These are phyloP conservation scores for Ophiocordyceps sinensis DNA, from an alignment of 2,329 filamentous ascomycete species.

Conservation along the genomic window DNA sequence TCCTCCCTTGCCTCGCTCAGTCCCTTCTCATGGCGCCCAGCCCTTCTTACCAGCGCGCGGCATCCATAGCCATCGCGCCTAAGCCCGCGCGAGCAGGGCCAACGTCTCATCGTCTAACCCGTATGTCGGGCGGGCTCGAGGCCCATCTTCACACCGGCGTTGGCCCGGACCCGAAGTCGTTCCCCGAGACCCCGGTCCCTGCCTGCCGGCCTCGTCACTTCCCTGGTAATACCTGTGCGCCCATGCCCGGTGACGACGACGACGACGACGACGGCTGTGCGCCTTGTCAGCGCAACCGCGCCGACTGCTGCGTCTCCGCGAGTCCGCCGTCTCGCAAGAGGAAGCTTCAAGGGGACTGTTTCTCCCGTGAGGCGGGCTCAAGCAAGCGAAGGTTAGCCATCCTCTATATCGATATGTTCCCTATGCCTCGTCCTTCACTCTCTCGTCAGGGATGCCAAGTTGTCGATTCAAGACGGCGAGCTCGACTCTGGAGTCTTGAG, in stretches of 20 bases:
- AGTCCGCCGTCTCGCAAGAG: slow-evolving; percentile 69
- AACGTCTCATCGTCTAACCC: slow-evolving; percentile 30
- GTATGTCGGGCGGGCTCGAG: slow-evolving; percentile 28
- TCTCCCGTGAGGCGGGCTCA: slow-evolving; percentile 34
- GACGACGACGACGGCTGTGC: slow-evolving; percentile 50
- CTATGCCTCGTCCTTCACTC: not conserved
- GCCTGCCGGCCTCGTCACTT: slow-evolving; percentile 62
- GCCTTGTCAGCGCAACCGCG: slow-evolving; percentile 62
- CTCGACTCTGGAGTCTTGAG: no score
- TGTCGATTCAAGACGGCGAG: not conserved
- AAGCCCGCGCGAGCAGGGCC: slow-evolving; percentile 34
- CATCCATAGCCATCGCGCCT: slow-evolving; percentile 51
- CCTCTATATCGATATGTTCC: not conserved
- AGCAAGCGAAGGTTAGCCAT: slow-evolving; percentile 55
- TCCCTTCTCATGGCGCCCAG: slow-evolving; percentile 30
- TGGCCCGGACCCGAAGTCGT: slow-evolving; percentile 33
- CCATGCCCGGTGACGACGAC: slow-evolving; percentile 55
- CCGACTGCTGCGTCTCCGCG: slow-evolving; percentile 65
- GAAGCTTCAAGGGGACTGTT: slow-evolving; percentile 53
- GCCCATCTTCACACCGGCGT: slow-evolving; percentile 35
- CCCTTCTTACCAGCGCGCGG: slow-evolving; percentile 42
- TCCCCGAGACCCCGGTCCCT: slow-evolving; percentile 26
- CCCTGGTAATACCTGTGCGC: slow-evolving; percentile 49
- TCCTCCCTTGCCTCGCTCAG: not conserved
- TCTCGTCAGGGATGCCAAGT: not conserved